phyloP scores from a whole-genome alignment of 2,329 filamentous ascomycete species.

The Beauveria asiatica region DNA sequence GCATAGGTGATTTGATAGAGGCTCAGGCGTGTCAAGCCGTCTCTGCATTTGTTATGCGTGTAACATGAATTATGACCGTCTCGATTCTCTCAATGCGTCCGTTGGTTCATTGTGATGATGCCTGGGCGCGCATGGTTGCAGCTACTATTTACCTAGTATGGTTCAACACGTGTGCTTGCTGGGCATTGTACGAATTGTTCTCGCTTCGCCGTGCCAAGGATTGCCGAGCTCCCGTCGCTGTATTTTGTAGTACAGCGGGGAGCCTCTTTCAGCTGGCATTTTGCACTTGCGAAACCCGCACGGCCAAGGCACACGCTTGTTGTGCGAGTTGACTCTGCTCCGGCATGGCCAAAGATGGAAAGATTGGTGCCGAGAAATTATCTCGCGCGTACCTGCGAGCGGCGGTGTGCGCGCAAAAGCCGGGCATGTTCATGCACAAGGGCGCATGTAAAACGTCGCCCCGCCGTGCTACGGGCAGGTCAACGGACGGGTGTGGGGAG shows the following conservation, averaged over 20 bases:
- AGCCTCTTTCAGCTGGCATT: background rate
- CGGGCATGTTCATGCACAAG: background rate
- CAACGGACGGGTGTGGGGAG: background rate
- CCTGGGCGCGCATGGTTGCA: background rate
- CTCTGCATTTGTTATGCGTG: background rate
- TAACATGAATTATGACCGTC: slow-evolving; percentile 1
- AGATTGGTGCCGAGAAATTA: background rate
- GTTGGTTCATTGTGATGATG: background rate
- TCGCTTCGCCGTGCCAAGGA: too few relatives aligned
- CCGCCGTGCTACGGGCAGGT: background rate
- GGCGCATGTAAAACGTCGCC: background rate
- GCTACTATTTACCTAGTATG: too few relatives aligned
- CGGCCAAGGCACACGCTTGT: background rate
- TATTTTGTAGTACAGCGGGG: too few relatives aligned
- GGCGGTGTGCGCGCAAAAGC: background rate
- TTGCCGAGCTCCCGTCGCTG: too few relatives aligned
- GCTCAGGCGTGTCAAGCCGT: background rate
- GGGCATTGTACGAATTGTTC: too few relatives aligned
- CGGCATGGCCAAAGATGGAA: background rate
- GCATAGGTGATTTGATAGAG: background rate
- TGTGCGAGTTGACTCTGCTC: background rate
- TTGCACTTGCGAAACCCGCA: background rate
- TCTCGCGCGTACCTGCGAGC: background rate
- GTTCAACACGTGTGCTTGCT: too few relatives aligned
- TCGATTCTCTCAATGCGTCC: background rate